phyloP scores from a whole-genome alignment of 2,329 filamentous ascomycete species.

The Epichloe baconii region DNA sequence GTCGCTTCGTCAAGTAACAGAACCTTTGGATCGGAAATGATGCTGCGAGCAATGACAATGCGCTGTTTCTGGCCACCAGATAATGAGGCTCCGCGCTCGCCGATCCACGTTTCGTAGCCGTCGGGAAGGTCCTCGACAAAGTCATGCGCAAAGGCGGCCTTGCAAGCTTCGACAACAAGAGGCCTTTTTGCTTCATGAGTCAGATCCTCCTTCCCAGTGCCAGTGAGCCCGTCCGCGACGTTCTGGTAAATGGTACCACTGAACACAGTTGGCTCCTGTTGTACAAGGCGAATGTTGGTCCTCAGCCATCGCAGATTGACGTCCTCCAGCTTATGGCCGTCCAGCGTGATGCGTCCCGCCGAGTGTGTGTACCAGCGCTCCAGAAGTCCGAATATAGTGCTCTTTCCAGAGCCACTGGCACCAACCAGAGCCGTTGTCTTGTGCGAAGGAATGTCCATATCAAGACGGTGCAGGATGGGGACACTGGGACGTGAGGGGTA shows the following conservation, averaged over 20 bases:
- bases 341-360: conserved; percentile 31
- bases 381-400: conserved; percentile 41
- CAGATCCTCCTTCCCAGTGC: conserved; percentile 10
- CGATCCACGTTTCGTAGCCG: conserved; percentile 49
- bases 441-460: conserved; percentile 29
- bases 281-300: conserved; percentile 38
- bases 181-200: conserved; percentile 26
- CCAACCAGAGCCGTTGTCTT: conserved; percentile 44
- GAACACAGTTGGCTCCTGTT: conserved; percentile 40
- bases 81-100: conserved; percentile 50
- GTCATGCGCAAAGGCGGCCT: conserved; percentile 37
- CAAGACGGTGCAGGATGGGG: conserved; percentile 28
- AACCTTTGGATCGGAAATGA: conserved; percentile 49
- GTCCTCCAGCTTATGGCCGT: conserved; percentile 25
- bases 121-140: conserved; percentile 37
- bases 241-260: conserved; percentile 40
- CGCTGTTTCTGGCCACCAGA: conserved; percentile 56
- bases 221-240: conserved; percentile 32
- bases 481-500: conserved; percentile 44
- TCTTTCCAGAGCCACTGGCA: conserved; percentile 44
- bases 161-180: conserved; percentile 34
- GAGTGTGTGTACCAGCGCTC: conserved; percentile 46
- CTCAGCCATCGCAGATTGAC: conserved; percentile 40
- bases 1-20: conserved; percentile 59
- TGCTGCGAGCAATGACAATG: conserved; percentile 52